phyloP scores from a whole-genome alignment of 163 green algal species.

The Scenedesmus sp. region DNA sequence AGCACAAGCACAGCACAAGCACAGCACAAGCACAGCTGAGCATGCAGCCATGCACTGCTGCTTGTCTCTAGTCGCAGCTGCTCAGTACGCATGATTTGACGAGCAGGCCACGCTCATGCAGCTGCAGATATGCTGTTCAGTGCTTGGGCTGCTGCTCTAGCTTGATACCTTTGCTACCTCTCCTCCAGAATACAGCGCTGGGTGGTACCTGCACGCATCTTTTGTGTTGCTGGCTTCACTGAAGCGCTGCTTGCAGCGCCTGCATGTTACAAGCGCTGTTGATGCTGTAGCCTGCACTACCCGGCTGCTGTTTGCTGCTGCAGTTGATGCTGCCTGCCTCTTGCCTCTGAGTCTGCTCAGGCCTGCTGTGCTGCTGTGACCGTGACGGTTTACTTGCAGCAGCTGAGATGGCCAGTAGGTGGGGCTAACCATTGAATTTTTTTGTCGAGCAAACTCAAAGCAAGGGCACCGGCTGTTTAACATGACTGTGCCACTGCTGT shows the following conservation, averaged over 20 bases:
- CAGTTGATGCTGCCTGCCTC: neutral
- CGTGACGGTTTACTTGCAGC: neutral
- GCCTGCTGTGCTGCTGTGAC: neutral
- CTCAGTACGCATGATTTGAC: too few species aligned
- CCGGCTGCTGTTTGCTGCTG: neutral
- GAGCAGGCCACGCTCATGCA: neutral
- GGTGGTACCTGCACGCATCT: conserved; percentile 61
- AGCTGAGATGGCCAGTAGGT: conserved; percentile 15
- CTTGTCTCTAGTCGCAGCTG: too few species aligned
- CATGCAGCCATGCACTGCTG: neutral
- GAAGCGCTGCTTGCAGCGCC: conserved; percentile 70
- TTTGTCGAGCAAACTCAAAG: neutral
- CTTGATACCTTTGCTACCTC: conserved; percentile 66
- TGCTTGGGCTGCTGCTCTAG: neutral
- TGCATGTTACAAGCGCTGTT: conserved; percentile 64
- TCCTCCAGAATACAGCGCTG: conserved; percentile 67
- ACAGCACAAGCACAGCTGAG: neutral
- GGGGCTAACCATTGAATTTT: too few species aligned
- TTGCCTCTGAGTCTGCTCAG: neutral
- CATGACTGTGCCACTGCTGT: neutral
- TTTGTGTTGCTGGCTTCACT: conserved; percentile 53
- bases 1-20: neutral
- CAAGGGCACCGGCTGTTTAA: neutral
- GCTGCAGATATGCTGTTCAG: neutral
- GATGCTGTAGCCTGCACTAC: neutral